Evolutionary conservation across 148 eudicot genomes (phyloP).

Genomic region (Diospyros kaki): DNA sequence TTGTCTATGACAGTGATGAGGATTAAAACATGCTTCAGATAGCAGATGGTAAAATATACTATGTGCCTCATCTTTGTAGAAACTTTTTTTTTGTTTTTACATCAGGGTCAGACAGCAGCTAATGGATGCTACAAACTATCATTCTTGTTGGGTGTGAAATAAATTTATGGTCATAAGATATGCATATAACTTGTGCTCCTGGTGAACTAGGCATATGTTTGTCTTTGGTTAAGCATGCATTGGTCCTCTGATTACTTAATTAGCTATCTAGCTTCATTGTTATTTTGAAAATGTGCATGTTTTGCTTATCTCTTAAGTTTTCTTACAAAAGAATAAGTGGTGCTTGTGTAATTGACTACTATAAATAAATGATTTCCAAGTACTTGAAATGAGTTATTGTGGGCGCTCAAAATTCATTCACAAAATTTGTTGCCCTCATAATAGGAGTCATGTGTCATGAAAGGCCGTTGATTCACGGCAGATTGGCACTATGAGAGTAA

Average conservation of each 20-base stretch:
- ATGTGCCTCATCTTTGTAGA: not conserved
- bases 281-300: not conserved
- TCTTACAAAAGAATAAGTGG: not conserved
- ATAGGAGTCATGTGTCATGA: no score
- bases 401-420: not conserved
- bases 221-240: not conserved
- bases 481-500: no score
- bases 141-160: not conserved
- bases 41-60: constrained; percentile 7
- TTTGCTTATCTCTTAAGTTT: not conserved
- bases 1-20: constrained; percentile 82
- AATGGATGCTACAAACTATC: not conserved
- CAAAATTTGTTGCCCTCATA: not conserved
- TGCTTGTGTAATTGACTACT: not conserved
- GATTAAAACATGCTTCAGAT: constrained; percentile 36
- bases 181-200: not conserved
- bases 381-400: not conserved
- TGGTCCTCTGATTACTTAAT: not conserved
- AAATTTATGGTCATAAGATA: not conserved
- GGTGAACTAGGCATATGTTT: not conserved
- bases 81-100: not conserved
- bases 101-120: no score
- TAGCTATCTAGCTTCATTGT: not conserved
- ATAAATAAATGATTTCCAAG: not conserved
- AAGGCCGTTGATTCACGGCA: no score